Percentiles rank a stretch among this genome's conserved stretches.
Conservation (phyloP, 306 rosid genomes). For the Adenanthera pavonina region DNA sequence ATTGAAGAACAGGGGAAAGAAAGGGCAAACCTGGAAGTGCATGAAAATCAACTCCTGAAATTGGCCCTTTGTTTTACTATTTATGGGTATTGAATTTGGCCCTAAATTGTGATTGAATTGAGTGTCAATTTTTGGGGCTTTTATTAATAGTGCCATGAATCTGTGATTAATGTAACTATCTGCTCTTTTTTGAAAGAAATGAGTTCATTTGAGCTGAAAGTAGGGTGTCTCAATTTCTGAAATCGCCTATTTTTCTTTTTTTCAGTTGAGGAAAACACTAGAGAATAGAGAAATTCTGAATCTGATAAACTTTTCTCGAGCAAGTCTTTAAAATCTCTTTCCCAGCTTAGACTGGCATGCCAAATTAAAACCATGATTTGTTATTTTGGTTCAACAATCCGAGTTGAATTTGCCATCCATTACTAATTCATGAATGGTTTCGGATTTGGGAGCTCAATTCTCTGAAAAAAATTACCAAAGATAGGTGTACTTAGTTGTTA, state of each 20-base stretch:
- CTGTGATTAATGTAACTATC: constrained; percentile 31
- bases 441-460: constrained; percentile 5
- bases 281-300: background rate
- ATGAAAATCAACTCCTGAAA: constrained; percentile 18
- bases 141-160: background rate
- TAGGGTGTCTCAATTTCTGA: background rate
- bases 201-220: constrained; percentile 21
- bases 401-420: background rate
- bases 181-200: constrained; percentile 17
- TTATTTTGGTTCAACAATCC: constrained; percentile 20
- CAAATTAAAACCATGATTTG: background rate
- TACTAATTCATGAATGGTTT: background rate
- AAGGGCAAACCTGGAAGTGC: background rate
- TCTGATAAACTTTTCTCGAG: background rate
- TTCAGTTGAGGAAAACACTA: background rate
- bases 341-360: no score
- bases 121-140: constrained; percentile 21
- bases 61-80: background rate
- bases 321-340: background rate
- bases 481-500: background rate
- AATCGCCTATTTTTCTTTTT: background rate
- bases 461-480: background rate
- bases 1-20: constrained; percentile 4
- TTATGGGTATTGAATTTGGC: background rate
- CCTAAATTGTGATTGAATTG: background rate